These are phyloP conservation scores for Jaapia argillacea DNA, from an alignment of 768 basidiomycete genomes.

Conservation along the genomic window DNA sequence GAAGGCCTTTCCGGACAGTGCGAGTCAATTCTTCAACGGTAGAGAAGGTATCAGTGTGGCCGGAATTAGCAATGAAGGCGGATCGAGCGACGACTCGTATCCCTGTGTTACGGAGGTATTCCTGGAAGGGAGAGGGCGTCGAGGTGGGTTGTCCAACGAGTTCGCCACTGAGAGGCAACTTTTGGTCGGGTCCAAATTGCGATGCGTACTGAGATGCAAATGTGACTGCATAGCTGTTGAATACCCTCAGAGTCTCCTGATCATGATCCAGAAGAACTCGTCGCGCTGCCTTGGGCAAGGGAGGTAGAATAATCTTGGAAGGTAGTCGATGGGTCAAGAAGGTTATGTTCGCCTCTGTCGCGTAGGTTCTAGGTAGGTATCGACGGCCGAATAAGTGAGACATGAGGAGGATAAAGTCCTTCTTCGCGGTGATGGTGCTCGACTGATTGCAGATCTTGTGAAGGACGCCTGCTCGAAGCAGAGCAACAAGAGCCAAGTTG, in stretches of 20 bases:
- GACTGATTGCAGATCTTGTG: constrained; percentile 43
- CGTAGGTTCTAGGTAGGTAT: constrained; percentile 35
- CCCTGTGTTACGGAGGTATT: constrained; percentile 27
- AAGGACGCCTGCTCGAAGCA: constrained; percentile 47
- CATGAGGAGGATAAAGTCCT: constrained; percentile 42
- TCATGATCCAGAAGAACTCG: constrained; percentile 36
- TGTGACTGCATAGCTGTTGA: constrained; percentile 41
- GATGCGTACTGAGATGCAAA: constrained; percentile 31
- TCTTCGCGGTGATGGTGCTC: constrained; percentile 30
- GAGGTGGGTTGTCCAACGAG: constrained; percentile 12
- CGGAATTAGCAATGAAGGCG: constrained; percentile 57
- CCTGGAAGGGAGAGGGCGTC: constrained; percentile 18
- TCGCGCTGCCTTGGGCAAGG: constrained; percentile 30
- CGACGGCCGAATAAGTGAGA: constrained; percentile 60
- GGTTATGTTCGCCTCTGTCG: constrained; percentile 24
- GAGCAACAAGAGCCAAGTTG: constrained; percentile 53
- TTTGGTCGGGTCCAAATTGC: constrained; percentile 30
- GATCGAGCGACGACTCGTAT: constrained; percentile 39
- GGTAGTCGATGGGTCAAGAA: constrained; percentile 33
- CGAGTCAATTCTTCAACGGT: constrained; percentile 40
- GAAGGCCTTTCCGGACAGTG: constrained; percentile 42
- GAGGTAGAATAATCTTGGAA: constrained; percentile 47
- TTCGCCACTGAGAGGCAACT: constrained; percentile 37
- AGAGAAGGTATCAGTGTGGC: constrained; percentile 45
- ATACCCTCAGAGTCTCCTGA: constrained; percentile 39